These are phyloP conservation scores for Oryza punctata DNA, from an alignment of 176 grass and related monocot species.

Conservation along the genomic window DNA sequence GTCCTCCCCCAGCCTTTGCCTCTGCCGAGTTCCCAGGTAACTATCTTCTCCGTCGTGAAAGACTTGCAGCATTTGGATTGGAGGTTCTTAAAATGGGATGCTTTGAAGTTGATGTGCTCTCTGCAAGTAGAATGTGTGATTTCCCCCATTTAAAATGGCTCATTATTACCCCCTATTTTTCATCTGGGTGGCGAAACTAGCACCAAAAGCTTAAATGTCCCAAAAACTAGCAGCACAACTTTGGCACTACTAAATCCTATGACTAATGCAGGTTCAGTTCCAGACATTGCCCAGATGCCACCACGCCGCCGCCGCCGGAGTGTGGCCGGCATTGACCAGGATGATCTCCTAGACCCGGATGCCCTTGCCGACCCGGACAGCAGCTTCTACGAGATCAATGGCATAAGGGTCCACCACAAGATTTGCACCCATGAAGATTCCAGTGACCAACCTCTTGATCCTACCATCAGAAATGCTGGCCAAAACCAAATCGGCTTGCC, in stretches of 20 bases:
- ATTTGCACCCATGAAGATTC: constrained; percentile 50
- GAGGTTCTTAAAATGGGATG: neutral
- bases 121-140: neutral
- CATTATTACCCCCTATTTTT: no score
- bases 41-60: neutral
- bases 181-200: neutral
- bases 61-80: neutral
- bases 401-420: constrained; percentile 83
- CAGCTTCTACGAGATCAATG: constrained; percentile 77
- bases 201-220: neutral
- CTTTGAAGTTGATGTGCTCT: neutral
- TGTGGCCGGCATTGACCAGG: constrained; percentile 80
- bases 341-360: constrained; percentile 65
- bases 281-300: constrained; percentile 40
- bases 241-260: constrained; percentile 6
- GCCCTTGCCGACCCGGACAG: constrained; percentile 77
- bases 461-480: neutral
- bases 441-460: constrained; percentile 25
- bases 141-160: neutral
- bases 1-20: constrained; percentile 16
- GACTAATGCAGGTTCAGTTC: constrained; percentile 19
- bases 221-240: neutral
- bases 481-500: constrained; percentile 41
- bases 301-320: constrained; percentile 42
- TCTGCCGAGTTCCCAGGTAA: constrained; percentile 50